Evolutionary conservation across 768 basidiomycete species (phyloP).

Genomic region (Saitozyma podzolica): DNA sequence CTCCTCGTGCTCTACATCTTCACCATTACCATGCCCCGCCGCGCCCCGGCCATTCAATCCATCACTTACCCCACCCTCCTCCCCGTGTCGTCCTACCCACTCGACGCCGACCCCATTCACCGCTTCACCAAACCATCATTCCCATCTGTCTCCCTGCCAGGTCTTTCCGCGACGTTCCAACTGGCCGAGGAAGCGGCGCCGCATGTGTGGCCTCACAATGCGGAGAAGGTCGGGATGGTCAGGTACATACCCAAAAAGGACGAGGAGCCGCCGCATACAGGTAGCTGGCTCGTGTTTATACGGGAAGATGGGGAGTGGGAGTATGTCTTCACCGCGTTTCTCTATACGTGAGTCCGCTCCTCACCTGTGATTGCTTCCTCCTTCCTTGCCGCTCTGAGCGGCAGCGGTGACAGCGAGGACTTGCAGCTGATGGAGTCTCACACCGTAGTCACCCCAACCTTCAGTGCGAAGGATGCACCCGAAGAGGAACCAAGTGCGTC

Average conservation of each 20-base stretch:
- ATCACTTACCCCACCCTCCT: not conserved
- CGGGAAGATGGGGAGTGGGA: not conserved
- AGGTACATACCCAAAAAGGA: not conserved
- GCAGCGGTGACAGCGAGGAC: too few relatives aligned
- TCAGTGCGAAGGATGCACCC: too few relatives aligned
- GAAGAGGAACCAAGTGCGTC: too few relatives aligned
- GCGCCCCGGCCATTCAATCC: too few relatives aligned
- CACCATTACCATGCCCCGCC: too few relatives aligned
- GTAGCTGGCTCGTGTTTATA: not conserved
- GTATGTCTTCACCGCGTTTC: not conserved
- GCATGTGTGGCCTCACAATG: slow-evolving; percentile 2
- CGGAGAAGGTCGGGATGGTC: not conserved
- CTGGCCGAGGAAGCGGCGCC: not conserved
- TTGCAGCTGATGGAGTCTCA: too few relatives aligned
- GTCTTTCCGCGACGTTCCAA: not conserved
- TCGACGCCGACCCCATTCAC: not conserved
- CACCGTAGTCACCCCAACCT: too few relatives aligned
- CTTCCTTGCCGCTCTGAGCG: too few relatives aligned
- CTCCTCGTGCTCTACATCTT: too few relatives aligned
- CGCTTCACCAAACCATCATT: not conserved
- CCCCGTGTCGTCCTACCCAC: not conserved
- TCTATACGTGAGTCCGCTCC: not conserved
- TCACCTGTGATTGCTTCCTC: too few relatives aligned
- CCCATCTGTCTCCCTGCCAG: not conserved
- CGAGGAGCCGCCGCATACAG: not conserved